Conservation (phyloP, 495 filamentous ascomycete species). For the Cercophora samala region DNA sequence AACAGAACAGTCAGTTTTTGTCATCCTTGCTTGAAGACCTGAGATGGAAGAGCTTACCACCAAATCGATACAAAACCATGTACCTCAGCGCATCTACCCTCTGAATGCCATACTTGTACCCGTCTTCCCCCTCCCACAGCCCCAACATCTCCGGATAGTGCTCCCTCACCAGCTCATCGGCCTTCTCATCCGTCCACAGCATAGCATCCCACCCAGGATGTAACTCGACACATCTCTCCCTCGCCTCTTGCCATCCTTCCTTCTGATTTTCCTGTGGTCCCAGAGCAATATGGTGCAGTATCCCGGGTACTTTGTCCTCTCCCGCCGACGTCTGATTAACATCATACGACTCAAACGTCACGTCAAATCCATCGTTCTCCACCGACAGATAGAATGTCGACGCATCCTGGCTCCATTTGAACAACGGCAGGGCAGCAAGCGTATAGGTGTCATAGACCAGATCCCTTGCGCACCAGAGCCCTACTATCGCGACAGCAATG, state of each 20-base stretch:
- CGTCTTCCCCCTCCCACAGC: constrained; percentile 26
- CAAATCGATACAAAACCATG: constrained; percentile 39
- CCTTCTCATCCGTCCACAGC: constrained; percentile 39
- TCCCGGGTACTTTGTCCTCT: constrained; percentile 34
- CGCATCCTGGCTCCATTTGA: constrained; percentile 29
- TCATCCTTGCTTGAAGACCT: neutral
- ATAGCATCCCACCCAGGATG: constrained; percentile 38
- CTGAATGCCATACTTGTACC: constrained; percentile 37
- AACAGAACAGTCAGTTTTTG: neutral
- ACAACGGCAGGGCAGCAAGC: constrained; percentile 30
- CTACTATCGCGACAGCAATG: neutral
- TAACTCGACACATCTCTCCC: constrained; percentile 36
- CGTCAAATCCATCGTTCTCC: constrained; percentile 36
- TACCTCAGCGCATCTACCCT: constrained; percentile 39
- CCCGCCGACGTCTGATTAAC: constrained; percentile 28
- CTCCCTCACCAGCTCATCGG: constrained; percentile 28
- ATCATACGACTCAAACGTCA: constrained; percentile 40
- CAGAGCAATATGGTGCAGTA: constrained; percentile 42
- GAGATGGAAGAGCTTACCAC: constrained; percentile 21
- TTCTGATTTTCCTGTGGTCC: constrained; percentile 24
- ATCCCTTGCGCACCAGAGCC: constrained; percentile 13
- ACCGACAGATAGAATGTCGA: constrained; percentile 31
- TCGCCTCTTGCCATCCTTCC: constrained; percentile 33
- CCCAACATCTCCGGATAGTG: constrained; percentile 30
- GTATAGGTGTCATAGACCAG: constrained; percentile 28